A percentile compares a stretch with the other conserved stretches of the same genome.
Conservation (phyloP, 305 asterid species). For the Fraxinus platypoda region DNA sequence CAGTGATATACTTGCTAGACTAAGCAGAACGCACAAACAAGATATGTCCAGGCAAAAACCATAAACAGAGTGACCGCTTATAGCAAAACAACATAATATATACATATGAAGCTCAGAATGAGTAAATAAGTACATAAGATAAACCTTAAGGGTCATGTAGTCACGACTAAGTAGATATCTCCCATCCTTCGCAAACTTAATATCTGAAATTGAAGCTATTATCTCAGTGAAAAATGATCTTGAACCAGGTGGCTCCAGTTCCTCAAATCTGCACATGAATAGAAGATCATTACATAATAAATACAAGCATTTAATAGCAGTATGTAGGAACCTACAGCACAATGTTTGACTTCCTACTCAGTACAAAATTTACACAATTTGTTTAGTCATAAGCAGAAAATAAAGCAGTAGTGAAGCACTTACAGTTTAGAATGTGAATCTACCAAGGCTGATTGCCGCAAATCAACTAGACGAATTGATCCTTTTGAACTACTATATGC, state of each 20-base stretch:
- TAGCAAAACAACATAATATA: conserved; percentile 11
- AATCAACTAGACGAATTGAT: conserved; percentile 93
- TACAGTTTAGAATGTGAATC: conserved; percentile 93
- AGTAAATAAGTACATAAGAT: conserved; percentile 10
- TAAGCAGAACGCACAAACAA: neutral
- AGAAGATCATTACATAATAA: conserved; percentile 25
- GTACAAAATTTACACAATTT: neutral
- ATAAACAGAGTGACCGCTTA: neutral
- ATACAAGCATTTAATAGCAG: conserved; percentile 2
- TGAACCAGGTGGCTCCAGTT: conserved; percentile 94
- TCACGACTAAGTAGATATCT: conserved; percentile 95
- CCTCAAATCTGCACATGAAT: conserved; percentile 75
- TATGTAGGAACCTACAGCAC: neutral
- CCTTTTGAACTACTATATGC: conserved; percentile 99
- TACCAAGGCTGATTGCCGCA: conserved; percentile 94
- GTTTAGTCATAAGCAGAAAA: conserved; percentile 10
- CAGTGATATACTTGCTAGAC: conserved; percentile 16
- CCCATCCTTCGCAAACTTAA: conserved; percentile 94
- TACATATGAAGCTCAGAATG: conserved; percentile 3
- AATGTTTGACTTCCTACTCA: neutral
- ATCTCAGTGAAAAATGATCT: conserved; percentile 99
- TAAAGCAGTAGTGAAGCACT: conserved; percentile 29
- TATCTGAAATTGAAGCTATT: conserved; percentile 96
- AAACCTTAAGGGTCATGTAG: conserved; percentile 98
- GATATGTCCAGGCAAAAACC: conserved; percentile 8